These are phyloP conservation scores for Sugiyamaella marilandica DNA, from an alignment of 805 yeast genomes.

Conservation along the genomic window DNA sequence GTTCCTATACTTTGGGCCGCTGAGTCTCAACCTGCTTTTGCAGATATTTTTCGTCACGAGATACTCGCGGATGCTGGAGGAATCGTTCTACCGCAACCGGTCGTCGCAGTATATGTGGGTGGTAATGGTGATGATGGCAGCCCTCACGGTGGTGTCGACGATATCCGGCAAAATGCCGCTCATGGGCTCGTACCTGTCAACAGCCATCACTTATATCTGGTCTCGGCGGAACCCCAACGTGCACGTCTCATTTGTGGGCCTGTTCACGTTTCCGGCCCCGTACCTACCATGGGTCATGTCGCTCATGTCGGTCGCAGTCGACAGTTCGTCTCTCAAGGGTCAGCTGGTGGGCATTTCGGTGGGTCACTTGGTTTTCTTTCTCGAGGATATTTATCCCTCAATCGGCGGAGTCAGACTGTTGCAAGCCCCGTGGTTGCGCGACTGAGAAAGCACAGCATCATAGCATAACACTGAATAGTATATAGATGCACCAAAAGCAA, in stretches of 20 bases:
- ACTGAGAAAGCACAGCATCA: not conserved
- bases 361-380: slow-evolving; percentile 41
- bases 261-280: slow-evolving; percentile 39
- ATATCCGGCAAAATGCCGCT: slow-evolving; percentile 30
- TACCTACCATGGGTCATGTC: slow-evolving; percentile 42
- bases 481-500: not conserved
- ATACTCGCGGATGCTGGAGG: slow-evolving; percentile 40
- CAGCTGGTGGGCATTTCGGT: slow-evolving; percentile 38
- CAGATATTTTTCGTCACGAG: slow-evolving; percentile 36
- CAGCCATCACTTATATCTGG: slow-evolving; percentile 42
- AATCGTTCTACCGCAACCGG: slow-evolving; percentile 27
- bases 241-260: slow-evolving; percentile 38
- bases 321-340: slow-evolving; percentile 15
- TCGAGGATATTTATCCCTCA: slow-evolving; percentile 42
- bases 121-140: slow-evolving; percentile 29
- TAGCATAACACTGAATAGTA: not conserved
- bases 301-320: slow-evolving; percentile 22
- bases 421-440: slow-evolving; percentile 40
- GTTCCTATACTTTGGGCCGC: slow-evolving; percentile 40
- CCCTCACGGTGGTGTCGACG: slow-evolving; percentile 33
- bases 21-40: slow-evolving; percentile 36
- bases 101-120: slow-evolving; percentile 40
- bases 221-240: slow-evolving; percentile 43
- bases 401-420: slow-evolving; percentile 31
- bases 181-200: slow-evolving; percentile 38